phyloP scores from a whole-genome alignment of 2,329 filamentous ascomycete species.

The Diaporthe helianthi region DNA sequence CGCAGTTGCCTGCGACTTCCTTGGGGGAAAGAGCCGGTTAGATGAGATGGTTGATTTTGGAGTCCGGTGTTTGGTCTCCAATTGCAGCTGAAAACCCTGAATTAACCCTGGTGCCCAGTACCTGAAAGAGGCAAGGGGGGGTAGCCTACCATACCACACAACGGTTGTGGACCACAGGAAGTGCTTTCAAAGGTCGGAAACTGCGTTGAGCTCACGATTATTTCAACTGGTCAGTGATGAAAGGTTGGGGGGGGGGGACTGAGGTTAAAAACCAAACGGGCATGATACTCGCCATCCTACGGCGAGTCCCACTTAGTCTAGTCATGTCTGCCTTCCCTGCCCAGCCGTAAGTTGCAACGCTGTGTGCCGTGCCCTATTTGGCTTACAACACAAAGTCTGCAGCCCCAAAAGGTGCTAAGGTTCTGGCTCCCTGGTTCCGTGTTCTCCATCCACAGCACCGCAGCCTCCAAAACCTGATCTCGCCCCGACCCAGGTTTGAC shows the following conservation, averaged over 20 bases:
- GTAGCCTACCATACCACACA: neutral
- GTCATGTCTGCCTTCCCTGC: conserved; percentile 6
- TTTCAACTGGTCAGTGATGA: too few species aligned
- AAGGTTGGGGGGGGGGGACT: neutral
- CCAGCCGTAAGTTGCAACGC: conserved; percentile 22
- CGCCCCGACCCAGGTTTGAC: conserved; percentile 3
- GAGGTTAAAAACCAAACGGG: conserved; percentile 15
- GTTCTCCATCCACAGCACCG: neutral
- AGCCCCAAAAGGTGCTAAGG: neutral
- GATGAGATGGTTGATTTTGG: neutral
- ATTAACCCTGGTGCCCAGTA: neutral
- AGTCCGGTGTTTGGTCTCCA: conserved; percentile 5
- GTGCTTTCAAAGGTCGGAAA: neutral
- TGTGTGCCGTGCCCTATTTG: conserved; percentile 8
- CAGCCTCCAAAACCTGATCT: conserved; percentile 23
- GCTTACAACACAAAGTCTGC: conserved; percentile 19
- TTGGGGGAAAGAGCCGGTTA: conserved; percentile 6
- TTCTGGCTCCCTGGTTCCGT: neutral
- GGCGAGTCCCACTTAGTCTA: conserved; percentile 11
- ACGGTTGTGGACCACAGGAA: neutral
- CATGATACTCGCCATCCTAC: conserved; percentile 1
- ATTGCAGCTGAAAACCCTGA: conserved; percentile 16
- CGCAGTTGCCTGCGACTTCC: conserved; percentile 20
- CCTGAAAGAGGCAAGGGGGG: neutral
- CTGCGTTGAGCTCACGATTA: conserved; percentile 5